phyloP scores from a whole-genome alignment of 345 rosid species.

The Rhizophora apiculata region DNA sequence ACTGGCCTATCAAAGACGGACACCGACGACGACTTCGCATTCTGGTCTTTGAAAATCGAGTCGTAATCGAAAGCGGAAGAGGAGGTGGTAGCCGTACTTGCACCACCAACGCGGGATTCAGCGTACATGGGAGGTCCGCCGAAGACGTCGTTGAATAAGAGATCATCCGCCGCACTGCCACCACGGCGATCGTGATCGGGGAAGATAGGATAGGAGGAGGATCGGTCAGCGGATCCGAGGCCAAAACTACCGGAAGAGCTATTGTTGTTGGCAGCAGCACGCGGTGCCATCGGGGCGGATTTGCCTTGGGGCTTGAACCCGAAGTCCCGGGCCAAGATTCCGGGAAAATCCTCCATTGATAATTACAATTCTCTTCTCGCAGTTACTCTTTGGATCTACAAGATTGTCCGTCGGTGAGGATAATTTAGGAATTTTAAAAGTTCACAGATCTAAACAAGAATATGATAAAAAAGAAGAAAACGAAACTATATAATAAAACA shows the following conservation, averaged over 20 bases:
- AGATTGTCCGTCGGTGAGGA: not conserved
- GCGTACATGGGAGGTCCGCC: slow-evolving; percentile 52
- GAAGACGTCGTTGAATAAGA: slow-evolving; percentile 46
- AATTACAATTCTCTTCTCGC: not conserved
- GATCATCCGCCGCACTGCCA: slow-evolving; percentile 7
- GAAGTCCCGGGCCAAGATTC: slow-evolving; percentile 52
- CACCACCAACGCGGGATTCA: slow-evolving; percentile 37
- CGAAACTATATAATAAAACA: not conserved
- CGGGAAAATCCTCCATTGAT: slow-evolving; percentile 69
- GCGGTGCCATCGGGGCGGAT: slow-evolving; percentile 69
- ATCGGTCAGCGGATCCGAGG: slow-evolving; percentile 31
- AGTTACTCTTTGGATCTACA: not conserved
- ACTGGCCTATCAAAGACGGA: slow-evolving; percentile 72
- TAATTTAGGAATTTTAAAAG: not conserved
- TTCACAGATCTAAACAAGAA: slow-evolving; percentile 2
- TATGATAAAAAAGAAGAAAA: not conserved
- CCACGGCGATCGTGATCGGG: slow-evolving; percentile 38
- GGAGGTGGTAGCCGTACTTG: not conserved
- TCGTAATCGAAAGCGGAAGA: slow-evolving; percentile 43
- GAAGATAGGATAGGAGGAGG: slow-evolving; percentile 36
- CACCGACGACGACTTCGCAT: slow-evolving; percentile 26
- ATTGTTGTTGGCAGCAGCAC: not conserved
- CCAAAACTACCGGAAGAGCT: slow-evolving; percentile 26
- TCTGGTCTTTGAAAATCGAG: slow-evolving; percentile 43
- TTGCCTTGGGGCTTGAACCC: slow-evolving; percentile 75